Evolutionary conservation across 192 early-diverging fungal genomes (phyloP).

Genomic region (Backusella circina): DNA sequence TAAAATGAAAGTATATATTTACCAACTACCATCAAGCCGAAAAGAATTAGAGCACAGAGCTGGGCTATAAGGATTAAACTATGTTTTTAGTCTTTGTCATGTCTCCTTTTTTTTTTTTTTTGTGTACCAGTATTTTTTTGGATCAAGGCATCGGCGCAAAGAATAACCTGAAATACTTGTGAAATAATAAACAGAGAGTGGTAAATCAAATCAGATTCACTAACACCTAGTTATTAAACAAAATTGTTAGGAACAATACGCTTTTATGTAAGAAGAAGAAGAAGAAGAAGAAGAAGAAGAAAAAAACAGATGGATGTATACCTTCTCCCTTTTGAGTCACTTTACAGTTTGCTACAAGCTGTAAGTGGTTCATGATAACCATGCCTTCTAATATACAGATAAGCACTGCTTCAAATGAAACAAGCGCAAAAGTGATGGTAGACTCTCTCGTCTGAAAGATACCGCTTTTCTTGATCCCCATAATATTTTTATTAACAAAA

Average conservation of each 20-base stretch:
- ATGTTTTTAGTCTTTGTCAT: neutral
- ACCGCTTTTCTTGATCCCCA: neutral
- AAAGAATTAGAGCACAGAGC: slow-evolving; percentile 23
- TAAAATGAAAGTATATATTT: neutral
- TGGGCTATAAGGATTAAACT: slow-evolving; percentile 19
- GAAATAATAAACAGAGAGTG: slow-evolving; percentile 35
- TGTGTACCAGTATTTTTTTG: slow-evolving; percentile 32
- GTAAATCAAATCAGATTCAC: slow-evolving; percentile 39
- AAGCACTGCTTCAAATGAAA: slow-evolving; percentile 22
- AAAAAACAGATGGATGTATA: neutral
- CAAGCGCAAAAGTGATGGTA: slow-evolving; percentile 19
- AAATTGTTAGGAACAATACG: neutral
- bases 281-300: no score
- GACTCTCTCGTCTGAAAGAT: slow-evolving; percentile 22
- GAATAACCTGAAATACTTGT: slow-evolving; percentile 36
- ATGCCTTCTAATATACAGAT: slow-evolving; percentile 32
- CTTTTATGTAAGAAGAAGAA: no score
- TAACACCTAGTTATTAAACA: slow-evolving; percentile 23
- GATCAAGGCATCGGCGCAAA: slow-evolving; percentile 32
- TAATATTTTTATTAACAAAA: neutral
- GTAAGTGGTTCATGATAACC: slow-evolving; percentile 26
- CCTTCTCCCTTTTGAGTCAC: slow-evolving; percentile 14
- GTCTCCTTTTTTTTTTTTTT: neutral
- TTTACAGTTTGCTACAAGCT: slow-evolving; percentile 27
- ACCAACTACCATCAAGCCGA: slow-evolving; percentile 37